These are phyloP conservation scores for Albatrellus ellisii DNA, from an alignment of 768 basidiomycete species.

Conservation along the genomic window DNA sequence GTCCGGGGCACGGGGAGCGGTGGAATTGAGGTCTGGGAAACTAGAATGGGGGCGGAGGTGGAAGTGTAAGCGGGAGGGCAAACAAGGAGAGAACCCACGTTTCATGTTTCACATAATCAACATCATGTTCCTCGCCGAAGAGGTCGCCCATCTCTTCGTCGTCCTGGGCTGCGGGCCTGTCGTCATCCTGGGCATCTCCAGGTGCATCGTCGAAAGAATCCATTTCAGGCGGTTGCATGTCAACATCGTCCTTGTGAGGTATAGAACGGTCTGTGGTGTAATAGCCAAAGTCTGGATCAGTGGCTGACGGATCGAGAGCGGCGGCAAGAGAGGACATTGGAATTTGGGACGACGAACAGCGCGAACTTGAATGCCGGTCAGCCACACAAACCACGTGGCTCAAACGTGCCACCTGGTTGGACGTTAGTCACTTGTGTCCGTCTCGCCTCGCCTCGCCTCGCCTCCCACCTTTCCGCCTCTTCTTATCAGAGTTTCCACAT, in stretches of 20 bases:
- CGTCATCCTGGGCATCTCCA: slow-evolving; percentile 6
- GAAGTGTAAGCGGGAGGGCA: background rate
- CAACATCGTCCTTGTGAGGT: background rate
- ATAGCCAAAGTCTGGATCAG: background rate
- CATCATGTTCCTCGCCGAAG: slow-evolving; percentile 60
- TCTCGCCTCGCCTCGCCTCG: too few relatives aligned
- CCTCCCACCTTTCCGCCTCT: too few relatives aligned
- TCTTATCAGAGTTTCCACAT: too few relatives aligned
- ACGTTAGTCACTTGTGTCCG: too few relatives aligned
- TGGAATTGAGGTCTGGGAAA: slow-evolving; percentile 2
- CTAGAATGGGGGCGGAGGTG: background rate
- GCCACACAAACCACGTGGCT: too few relatives aligned
- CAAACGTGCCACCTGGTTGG: too few relatives aligned
- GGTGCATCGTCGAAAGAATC: background rate
- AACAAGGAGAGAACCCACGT: slow-evolving; percentile 25
- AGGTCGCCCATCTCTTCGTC: slow-evolving; percentile 53
- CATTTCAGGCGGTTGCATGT: slow-evolving; percentile 9
- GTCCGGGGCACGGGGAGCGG: slow-evolving; percentile 15
- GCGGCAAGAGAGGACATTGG: slow-evolving; percentile 5
- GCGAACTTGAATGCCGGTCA: too few relatives aligned
- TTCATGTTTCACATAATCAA: slow-evolving; percentile 32
- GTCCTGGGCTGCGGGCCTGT: slow-evolving; percentile 7
- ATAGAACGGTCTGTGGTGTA: background rate
- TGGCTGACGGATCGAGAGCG: background rate
- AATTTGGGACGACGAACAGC: too few relatives aligned